These are phyloP conservation scores for Candida tallmaniae DNA, from an alignment of 805 yeast species.

Conservation along the genomic window DNA sequence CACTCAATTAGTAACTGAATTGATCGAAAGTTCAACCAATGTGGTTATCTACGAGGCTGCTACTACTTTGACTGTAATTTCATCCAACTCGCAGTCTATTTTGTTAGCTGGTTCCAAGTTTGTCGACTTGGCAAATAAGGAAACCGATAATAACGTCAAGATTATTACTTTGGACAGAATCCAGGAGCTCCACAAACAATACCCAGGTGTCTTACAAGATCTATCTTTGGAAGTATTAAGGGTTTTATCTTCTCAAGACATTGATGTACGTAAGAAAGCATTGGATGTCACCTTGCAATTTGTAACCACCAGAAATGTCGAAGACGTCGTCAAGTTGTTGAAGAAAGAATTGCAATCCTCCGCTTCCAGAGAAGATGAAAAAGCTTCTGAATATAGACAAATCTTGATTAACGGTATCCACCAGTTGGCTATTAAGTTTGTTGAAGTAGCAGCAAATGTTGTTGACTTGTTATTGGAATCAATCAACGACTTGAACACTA, in stretches of 20 bases:
- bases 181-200: slow-evolving; percentile 62
- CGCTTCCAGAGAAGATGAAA: slow-evolving; percentile 68
- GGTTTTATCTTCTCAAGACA: slow-evolving; percentile 80
- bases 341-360: slow-evolving; percentile 86
- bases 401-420: slow-evolving; percentile 84
- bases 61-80: slow-evolving; percentile 61
- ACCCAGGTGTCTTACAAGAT: slow-evolving; percentile 82
- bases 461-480: slow-evolving; percentile 85
- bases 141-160: slow-evolving; percentile 93
- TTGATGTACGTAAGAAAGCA: slow-evolving; percentile 88
- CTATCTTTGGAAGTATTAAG: slow-evolving; percentile 81
- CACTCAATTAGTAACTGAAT: slow-evolving; percentile 63
- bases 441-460: slow-evolving; percentile 87
- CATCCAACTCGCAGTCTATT: slow-evolving; percentile 62
- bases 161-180: slow-evolving; percentile 87
- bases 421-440: slow-evolving; percentile 79
- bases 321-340: slow-evolving; percentile 85
- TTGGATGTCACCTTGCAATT: slow-evolving; percentile 77
- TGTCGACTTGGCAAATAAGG: slow-evolving; percentile 84
- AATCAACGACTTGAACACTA: slow-evolving; percentile 75
- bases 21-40: slow-evolving; percentile 59
- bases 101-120: slow-evolving; percentile 79
- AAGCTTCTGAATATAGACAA: slow-evolving; percentile 82
- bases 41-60: slow-evolving; percentile 92
- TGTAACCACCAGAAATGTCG: slow-evolving; percentile 84